Evolutionary conservation across 352 stramenopile species (phyloP), one percentile per base, ranked within the genome.

Genomic region (Pythium brassicae): DNA sequence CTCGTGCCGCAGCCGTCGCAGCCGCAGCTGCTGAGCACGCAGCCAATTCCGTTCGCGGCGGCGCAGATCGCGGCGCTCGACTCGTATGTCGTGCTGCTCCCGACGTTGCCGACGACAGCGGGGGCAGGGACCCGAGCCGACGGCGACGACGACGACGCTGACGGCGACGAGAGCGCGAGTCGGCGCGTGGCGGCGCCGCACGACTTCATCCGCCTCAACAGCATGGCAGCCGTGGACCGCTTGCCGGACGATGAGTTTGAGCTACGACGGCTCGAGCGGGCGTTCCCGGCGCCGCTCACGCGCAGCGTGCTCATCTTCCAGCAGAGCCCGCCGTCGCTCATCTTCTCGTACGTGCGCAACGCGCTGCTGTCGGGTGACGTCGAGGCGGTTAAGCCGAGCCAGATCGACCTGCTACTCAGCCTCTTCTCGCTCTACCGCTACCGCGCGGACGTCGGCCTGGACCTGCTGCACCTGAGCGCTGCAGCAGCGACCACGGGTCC

Each of bases 371-470:
- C 60, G n/a, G 65, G 40, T 4, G 52, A 53, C 14, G 55, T 53
- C 1, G 55, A 62, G 10, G 59, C 49, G 10, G 64, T 81, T 51
- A 69, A 57, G 40, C 61, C 74, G 34, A 78, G 75, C 32, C 79
- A 87, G 52, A 72, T 94, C 27, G 84, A 94, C 57, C 61, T 94
- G 39, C 49, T 92, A 4, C 54, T 94, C 27, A 94, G 82, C 54
- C 61, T 92, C 19, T 94, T 91, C 54, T 92, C 84, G 15, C 62
- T 92, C 46, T 94, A 94, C 61, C 75, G 84, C 4, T 94, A 91
- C 59, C 80, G 84, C n/a, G 84, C 84, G 23, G 82, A 94, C 51
- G 82, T 94, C 2, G 82, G 82, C 2, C 65, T 73, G 17, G 74
- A 84, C 43, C 29, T 84, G 5, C 59, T 87, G 10, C 66, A 74